Evolutionary conservation across 805 yeast genomes (phyloP), one percentile per base, ranked within the genome.

Genomic region (Candida sanyiensis): DNA sequence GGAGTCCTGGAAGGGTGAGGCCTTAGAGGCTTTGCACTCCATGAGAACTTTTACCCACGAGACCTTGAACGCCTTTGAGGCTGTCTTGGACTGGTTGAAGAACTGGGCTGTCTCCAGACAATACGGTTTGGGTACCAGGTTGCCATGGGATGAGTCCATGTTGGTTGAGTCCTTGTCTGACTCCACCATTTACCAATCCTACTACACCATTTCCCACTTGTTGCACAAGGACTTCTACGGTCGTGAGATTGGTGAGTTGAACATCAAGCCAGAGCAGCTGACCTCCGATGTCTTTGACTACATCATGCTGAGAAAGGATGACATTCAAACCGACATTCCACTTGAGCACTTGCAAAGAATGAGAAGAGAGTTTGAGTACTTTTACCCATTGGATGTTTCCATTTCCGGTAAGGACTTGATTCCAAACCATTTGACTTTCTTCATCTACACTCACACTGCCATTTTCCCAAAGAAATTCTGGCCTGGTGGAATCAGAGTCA

Each of bases 81-180:
- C 88, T 62, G 95, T 85, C 42, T 72, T 93, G 56, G 94, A 82
- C 51, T 93, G 98, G 98, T 77, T 93, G 57, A 85, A 83, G 68
- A 89, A 88, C 70, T 93, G 98, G 98, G 97, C 98, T 37, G 86
- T 93, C 43, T 86, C 95, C 42, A 84, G 98, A 72, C 81, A 95
- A 40, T 93, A 86, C 54, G 98, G 98, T 61, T 73, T 93, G 51
- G 98, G 98, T 61, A 80, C 97, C 42, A 80, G 70, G 58, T 76
- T 93, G 50, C 98, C 98, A 43, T 93, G 98, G 98, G 98, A 93
- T 69, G 82, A 83, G 49, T 80, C 81, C 59, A 89, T 83, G 58
- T 75, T 93, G 56, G 90, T 93, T 41, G 98, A 93, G 69, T 87
- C 96, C 16, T 72, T 93, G 53, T 85, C 96, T 26, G 98, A 93